Conservation (phyloP, 2,329 filamentous ascomycete species). For the Ceratocystis variospora region DNA sequence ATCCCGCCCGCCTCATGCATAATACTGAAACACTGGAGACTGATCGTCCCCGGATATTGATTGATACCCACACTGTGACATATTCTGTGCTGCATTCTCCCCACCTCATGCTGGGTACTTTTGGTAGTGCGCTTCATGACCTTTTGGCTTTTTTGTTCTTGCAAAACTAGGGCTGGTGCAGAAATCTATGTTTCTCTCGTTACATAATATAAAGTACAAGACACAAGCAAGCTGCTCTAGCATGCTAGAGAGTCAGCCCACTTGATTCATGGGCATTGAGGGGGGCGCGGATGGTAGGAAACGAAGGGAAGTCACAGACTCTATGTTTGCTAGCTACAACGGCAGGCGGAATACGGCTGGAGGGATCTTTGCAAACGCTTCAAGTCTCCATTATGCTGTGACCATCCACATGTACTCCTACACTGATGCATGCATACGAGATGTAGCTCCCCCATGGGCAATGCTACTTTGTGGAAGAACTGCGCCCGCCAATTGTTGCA, state of each 20-base stretch:
- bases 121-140: not conserved
- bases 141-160: not conserved
- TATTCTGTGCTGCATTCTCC: not conserved
- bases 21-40: no score
- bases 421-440: not conserved
- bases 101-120: not conserved
- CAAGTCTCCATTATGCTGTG: not conserved
- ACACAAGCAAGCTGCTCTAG: not conserved
- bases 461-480: not conserved
- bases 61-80: no score
- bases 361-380: not conserved
- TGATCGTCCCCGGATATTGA: no score
- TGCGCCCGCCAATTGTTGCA: not conserved
- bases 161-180: not conserved
- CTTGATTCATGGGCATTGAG: no score
- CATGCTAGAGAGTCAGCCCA: no score
- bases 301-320: not conserved
- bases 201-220: not conserved
- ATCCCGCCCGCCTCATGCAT: no score
- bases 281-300: not conserved
- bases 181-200: not conserved
- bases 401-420: not conserved
- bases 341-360: not conserved
- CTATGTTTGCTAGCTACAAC: not conserved
- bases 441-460: not conserved